Evolutionary conservation across 352 stramenopile species (phyloP).

Genomic region (Pythium brachiatum): DNA sequence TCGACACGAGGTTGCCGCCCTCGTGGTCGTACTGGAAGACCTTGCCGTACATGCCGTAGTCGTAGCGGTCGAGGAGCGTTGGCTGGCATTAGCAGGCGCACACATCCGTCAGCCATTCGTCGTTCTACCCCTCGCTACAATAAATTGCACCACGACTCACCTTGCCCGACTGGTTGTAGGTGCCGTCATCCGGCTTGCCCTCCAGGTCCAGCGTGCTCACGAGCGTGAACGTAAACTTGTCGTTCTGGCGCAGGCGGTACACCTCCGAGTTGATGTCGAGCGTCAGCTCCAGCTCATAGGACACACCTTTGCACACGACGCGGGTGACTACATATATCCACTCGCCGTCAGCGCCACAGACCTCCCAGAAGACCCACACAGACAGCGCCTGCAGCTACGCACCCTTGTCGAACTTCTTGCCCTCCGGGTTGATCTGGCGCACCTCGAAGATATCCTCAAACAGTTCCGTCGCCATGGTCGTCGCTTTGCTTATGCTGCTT

Average conservation of each 20-base stretch:
- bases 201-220: conserved; percentile 96
- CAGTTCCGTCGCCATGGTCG: conserved; percentile 84
- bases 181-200: conserved; percentile 94
- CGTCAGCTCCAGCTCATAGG: conserved; percentile 97
- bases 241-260: conserved; percentile 93
- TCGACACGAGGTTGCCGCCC: conserved; percentile 91
- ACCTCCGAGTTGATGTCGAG: conserved; percentile 98
- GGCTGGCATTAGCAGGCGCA: conserved; percentile 31
- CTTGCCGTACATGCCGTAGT: conserved; percentile 99
- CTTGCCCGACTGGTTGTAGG: conserved; percentile 91
- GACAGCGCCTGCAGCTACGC: conserved; percentile 3
- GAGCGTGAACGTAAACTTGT: conserved; percentile 96
- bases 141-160: conserved; percentile 26
- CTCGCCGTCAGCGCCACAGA: neutral
- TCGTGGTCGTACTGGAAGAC: conserved; percentile 97
- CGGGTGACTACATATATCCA: conserved; percentile 82
- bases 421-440: conserved; percentile 95
- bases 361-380: neutral
- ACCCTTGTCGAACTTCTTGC: conserved; percentile 97
- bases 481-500: conserved; percentile 6
- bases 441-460: conserved; percentile 99
- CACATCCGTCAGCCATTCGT: conserved; percentile 1
- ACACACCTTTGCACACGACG: conserved; percentile 95
- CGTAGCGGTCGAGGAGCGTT: conserved; percentile 96
- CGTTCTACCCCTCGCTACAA: neutral